These are phyloP conservation scores for Cudoniella acicularis DNA, from an alignment of 495 filamentous ascomycete species.

Conservation along the genomic window DNA sequence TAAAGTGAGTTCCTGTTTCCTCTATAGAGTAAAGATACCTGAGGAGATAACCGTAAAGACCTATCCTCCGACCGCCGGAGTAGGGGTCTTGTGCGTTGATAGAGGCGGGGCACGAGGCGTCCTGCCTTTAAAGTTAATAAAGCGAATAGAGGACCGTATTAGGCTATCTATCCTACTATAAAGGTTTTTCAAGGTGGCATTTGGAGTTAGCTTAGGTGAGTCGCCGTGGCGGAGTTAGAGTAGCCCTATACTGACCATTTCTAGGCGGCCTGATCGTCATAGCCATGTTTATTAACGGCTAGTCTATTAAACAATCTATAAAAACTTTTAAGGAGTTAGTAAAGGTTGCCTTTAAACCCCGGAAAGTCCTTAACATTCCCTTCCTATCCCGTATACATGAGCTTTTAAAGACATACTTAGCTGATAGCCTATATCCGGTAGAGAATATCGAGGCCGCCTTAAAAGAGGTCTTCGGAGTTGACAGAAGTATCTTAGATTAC, in stretches of 20 bases:
- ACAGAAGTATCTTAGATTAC: constrained; percentile 14
- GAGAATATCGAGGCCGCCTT: constrained; percentile 18
- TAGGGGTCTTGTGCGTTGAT: no score
- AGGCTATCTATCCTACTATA: constrained; percentile 17
- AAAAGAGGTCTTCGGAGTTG: constrained; percentile 16
- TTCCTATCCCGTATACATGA: constrained; percentile 9
- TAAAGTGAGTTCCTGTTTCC: constrained; percentile 19
- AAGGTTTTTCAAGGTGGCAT: constrained; percentile 21
- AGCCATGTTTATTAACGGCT: constrained; percentile 19
- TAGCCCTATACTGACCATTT: neutral
- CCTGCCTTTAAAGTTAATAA: no score
- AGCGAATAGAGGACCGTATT: no score
- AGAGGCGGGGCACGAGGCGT: no score
- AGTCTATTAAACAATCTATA: constrained; percentile 18
- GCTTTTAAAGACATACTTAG: constrained; percentile 15
- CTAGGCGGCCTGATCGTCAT: constrained; percentile 17
- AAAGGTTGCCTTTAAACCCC: constrained; percentile 13
- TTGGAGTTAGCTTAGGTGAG: constrained; percentile 27
- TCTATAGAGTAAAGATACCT: no score
- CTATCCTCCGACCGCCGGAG: no score
- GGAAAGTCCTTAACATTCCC: neutral
- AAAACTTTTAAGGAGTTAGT: constrained; percentile 16
- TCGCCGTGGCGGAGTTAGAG: neutral
- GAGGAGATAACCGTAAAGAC: no score
- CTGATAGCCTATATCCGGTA: constrained; percentile 19